These are phyloP conservation scores for Pelargonium citronellum DNA, from an alignment of 441 rosid species.

Conservation along the genomic window DNA sequence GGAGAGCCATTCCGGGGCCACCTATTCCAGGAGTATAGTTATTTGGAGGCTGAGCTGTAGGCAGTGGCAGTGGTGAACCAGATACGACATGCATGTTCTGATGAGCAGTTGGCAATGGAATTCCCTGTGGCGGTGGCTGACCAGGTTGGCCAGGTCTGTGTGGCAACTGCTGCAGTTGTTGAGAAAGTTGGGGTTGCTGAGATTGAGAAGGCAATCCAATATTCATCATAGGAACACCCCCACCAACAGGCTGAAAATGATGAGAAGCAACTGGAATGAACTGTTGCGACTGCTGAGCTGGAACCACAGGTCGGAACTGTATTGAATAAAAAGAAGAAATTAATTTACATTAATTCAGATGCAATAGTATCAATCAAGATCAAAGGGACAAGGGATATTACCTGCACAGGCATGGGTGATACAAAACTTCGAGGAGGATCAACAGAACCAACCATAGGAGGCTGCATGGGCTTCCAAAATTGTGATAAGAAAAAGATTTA, in stretches of 20 bases:
- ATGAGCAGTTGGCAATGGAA: slow-evolving; percentile 44
- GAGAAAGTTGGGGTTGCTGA: slow-evolving; percentile 55
- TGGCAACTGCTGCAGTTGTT: slow-evolving; percentile 52
- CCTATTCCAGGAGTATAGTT: slow-evolving; percentile 48
- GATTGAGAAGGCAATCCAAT: slow-evolving; percentile 61
- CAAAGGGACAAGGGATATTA: slow-evolving; percentile 33
- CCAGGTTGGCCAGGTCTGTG: slow-evolving; percentile 55
- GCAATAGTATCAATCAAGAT: slow-evolving; percentile 8
- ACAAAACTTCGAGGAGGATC: slow-evolving; percentile 60
- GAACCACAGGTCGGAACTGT: slow-evolving; percentile 59
- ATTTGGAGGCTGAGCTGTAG: slow-evolving; percentile 44
- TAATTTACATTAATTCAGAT: slow-evolving; percentile 13
- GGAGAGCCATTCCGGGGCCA: slow-evolving; percentile 46
- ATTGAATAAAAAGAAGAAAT: slow-evolving; percentile 3
- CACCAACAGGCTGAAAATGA: slow-evolving; percentile 57
- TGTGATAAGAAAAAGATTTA: slow-evolving; percentile 15
- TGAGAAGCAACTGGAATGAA: slow-evolving; percentile 53
- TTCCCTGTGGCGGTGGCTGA: slow-evolving; percentile 48
- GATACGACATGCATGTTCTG: slow-evolving; percentile 39
- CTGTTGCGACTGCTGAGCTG: slow-evolving; percentile 56
- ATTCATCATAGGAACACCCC: slow-evolving; percentile 49
- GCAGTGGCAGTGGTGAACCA: slow-evolving; percentile 47
- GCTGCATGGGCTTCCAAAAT: slow-evolving; percentile 47
- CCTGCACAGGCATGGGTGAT: slow-evolving; percentile 65
- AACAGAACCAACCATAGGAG: slow-evolving; percentile 48